phyloP scores from a whole-genome alignment of 805 yeast species.

The Sugiyamaella qingdaonensis region DNA sequence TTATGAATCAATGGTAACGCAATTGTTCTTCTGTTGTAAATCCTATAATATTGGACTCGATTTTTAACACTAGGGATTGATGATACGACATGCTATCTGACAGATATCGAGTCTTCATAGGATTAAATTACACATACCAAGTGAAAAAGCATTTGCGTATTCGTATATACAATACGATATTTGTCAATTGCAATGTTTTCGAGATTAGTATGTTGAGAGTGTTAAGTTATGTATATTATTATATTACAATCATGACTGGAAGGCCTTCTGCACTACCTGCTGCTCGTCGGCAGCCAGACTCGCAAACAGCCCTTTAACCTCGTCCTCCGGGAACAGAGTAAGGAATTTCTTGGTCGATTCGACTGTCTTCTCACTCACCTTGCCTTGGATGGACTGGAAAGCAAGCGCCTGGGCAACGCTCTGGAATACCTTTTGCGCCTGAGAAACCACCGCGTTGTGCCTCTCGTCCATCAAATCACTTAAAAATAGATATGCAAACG shows the following conservation, averaged over 20 bases:
- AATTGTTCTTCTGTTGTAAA: too few relatives aligned
- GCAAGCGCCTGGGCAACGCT: constrained; percentile 69
- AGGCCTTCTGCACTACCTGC: constrained; percentile 57
- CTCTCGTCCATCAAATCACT: constrained; percentile 63
- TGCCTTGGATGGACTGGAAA: constrained; percentile 63
- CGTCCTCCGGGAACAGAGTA: constrained; percentile 60
- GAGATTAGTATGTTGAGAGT: background rate
- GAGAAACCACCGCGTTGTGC: constrained; percentile 53
- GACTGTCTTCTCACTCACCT: constrained; percentile 63
- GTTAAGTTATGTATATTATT: background rate
- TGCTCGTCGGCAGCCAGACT: constrained; percentile 59
- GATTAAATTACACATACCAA: too few relatives aligned
- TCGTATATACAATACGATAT: too few relatives aligned
- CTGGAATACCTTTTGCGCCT: constrained; percentile 60
- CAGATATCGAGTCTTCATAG: too few relatives aligned
- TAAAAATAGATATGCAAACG: constrained; percentile 72
- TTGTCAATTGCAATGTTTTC: too few relatives aligned
- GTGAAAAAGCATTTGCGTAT: too few relatives aligned
- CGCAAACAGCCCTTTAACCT: constrained; percentile 60
- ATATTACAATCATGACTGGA: constrained; percentile 25
- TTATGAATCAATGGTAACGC: too few relatives aligned
- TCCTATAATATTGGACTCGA: too few relatives aligned
- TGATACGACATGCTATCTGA: too few relatives aligned
- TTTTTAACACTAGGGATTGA: too few relatives aligned
- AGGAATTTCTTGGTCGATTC: constrained; percentile 60